Base-by-base conservation (phyloP, 2,329 filamentous ascomycete species). In the Waltergamsia citrina region DNA sequence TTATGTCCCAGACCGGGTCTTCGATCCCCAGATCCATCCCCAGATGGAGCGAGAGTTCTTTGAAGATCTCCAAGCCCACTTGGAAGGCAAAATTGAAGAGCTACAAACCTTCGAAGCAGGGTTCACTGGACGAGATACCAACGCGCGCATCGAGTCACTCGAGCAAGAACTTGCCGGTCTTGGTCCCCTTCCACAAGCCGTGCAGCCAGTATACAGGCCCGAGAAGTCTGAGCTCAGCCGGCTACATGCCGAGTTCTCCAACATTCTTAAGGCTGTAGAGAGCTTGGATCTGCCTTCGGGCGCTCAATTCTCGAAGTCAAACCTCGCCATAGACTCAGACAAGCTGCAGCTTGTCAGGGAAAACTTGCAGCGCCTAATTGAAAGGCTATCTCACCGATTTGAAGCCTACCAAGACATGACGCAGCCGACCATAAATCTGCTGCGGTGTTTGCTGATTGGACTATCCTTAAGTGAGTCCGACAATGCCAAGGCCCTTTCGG, bases 381-480 rank as follows among this genome's bases (percentile, higher is more conserved):
- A 70, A 35, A 74, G 88, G 29, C 68, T 98, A 7, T 70, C 68
- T 2, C 65, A 73, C 20, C 69, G 77, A 23, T 93, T 87, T 50
- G 71, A 78, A 25, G 77, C 78, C 11, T 96, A 95, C 48, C 84
- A 86, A 40, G 92, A 98, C 50, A 74, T 96, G 45, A 84, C 82
- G 0, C 67, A 74, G 29, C 88, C 86, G 4, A 71, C 86, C 9
- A 68, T 86, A 29, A 85, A 82, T 34, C 82, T 95, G 42, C 64
- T 96, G 28, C 77, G 82, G 38, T 85, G 85, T 44, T 62, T 96
- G 8, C 75, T 81, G 43, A 63, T 94, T 39, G 88, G 86, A 3
- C 57, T 93, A 21, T 80, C 74, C 1, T 57, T 93, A 24, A 71
- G 67, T 35, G 60, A 61, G 48, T 47, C 53, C 3, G 42, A 47